Base-by-base conservation (phyloP, 2,329 filamentous ascomycete genomes). In the Sclerotinia subarctica region DNA sequence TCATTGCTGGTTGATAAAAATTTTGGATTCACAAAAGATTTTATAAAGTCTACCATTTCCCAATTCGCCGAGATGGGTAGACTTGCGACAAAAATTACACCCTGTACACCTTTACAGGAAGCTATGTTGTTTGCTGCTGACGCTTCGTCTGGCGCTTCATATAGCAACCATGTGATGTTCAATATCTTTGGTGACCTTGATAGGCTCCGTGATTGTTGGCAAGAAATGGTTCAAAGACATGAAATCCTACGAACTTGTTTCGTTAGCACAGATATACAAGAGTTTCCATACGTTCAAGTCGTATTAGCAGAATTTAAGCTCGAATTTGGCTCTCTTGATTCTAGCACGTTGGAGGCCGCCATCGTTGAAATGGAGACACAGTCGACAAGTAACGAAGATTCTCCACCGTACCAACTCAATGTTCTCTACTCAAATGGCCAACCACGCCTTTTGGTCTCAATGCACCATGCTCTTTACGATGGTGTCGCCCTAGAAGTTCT, bases 401-500 rank as follows among this genome's bases (percentile, higher is more conserved):
- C 72, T 29, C 75, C 76, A 21, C 76, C 74, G 0, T 78, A 76
- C 56, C 71, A 62, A 15, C 19, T 78, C 21, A 53, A 71, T 11
- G 6, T 76, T 21, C 21, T 70, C 6, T 26, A 53, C 10, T 69
- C 56, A 44, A 2, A 54, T 8, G 51, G 44, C 10, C 32, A 52
- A 10, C 68, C 51, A 10, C 72, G 70, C 21, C 67, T 78, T 10
- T 44, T 74, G 1, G 68, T 76, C 52, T 72, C 74, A n/a, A 76
- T 79, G 76, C 93, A 97, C 73, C 94, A 97, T 78, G 91, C 92
- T 2, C 81, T 97, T 0, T 96, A 97, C 73, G 94, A 97, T 78
- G 94, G 90, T 0, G 87, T 90, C 47, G 92, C 93, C 0, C 90
- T 97, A 74, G 81, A 83, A 0, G 82, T 83, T 11, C 81, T 97